Conservation (phyloP, 768 basidiomycete genomes). For the Chalciporus pseudorubinellus region DNA sequence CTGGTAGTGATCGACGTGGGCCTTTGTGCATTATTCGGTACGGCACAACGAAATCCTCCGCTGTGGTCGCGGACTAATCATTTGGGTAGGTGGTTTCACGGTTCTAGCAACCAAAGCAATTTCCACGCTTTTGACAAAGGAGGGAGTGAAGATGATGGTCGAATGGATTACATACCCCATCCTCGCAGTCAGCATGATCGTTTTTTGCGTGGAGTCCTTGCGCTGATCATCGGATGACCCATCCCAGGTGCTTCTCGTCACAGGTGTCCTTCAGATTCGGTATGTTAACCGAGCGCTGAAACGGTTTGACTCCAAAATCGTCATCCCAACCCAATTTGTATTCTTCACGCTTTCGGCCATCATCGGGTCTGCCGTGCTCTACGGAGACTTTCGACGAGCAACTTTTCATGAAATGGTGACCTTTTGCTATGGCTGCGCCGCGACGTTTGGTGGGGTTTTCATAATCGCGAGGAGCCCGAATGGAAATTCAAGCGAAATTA, state of each 20-base stretch:
- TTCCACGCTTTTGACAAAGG: conserved; percentile 77
- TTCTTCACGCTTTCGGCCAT: conserved; percentile 93
- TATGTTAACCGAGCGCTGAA: conserved; percentile 87
- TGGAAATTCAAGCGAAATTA: conserved; percentile 26
- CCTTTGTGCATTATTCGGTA: conserved; percentile 82
- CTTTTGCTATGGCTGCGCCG: conserved; percentile 81
- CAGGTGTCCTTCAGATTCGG: conserved; percentile 80
- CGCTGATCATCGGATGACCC: conserved; percentile 6
- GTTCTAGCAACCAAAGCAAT: conserved; percentile 92
- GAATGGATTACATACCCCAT: conserved; percentile 84
- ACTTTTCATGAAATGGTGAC: conserved; percentile 80
- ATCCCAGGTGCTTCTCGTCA: conserved; percentile 60
- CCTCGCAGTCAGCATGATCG: conserved; percentile 49
- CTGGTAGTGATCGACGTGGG: conserved; percentile 86
- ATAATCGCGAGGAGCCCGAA: conserved; percentile 71
- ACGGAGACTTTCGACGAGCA: conserved; percentile 86
- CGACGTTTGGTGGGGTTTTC: conserved; percentile 90
- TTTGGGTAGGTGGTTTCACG: conserved; percentile 76
- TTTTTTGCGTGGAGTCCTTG: not conserved
- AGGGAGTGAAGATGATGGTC: conserved; percentile 74
- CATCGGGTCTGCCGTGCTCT: conserved; percentile 88
- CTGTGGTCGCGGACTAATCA: not conserved
- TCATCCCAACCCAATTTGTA: conserved; percentile 94
- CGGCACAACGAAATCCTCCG: conserved; percentile 8
- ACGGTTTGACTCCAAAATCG: conserved; percentile 92